phyloP scores from a whole-genome alignment of 2,329 filamentous ascomycete genomes.

The Fusarium papillatum region DNA sequence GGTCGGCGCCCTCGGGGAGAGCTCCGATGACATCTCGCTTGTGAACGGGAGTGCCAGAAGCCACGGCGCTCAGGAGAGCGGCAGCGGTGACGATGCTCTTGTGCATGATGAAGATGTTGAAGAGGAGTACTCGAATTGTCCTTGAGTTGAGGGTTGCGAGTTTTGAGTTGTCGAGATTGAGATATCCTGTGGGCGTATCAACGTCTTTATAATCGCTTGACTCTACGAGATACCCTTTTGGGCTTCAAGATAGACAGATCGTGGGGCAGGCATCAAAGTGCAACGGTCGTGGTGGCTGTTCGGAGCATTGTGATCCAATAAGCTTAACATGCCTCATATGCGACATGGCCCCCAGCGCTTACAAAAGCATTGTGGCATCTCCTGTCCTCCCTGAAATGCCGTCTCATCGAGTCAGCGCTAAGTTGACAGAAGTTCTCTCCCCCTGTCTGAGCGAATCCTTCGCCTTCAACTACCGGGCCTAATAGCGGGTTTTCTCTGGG shows the following conservation, averaged over 20 bases:
- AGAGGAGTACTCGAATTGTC: neutral
- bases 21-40: constrained; percentile 46
- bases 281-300: neutral
- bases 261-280: neutral
- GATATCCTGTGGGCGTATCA: neutral
- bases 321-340: neutral
- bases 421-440: neutral
- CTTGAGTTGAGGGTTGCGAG: neutral
- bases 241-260: neutral
- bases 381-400: neutral
- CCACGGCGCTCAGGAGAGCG: constrained; percentile 33
- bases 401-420: neutral
- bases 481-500: neutral
- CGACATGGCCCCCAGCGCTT: neutral
- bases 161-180: neutral
- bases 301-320: neutral
- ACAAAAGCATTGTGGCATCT: neutral
- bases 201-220: neutral
- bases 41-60: constrained; percentile 19
- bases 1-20: constrained; percentile 49
- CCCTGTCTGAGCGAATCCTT: constrained; percentile 7
- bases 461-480: neutral
- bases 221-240: neutral
- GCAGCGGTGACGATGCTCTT: constrained; percentile 27
- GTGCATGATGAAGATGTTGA: constrained; percentile 18